Evolutionary conservation across 1,284 basidiomycete species (phyloP), one percentile per base, ranked within the genome.

Genomic region (Cystobasidium pallidum): DNA sequence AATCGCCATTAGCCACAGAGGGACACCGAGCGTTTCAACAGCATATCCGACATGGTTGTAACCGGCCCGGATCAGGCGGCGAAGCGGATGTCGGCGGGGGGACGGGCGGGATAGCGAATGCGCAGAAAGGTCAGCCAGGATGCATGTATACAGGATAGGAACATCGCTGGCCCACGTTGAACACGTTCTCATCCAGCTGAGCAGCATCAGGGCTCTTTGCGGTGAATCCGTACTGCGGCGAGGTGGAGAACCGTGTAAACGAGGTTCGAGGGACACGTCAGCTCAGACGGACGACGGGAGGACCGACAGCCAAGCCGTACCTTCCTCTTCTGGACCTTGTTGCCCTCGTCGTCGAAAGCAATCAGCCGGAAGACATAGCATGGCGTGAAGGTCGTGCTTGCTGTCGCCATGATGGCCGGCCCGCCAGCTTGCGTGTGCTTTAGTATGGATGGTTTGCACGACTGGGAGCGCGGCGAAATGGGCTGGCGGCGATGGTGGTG

Each of bases 321-420:
- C 68, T 71, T 71, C n/a, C 68, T 58, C 52, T 71, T 71, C 51
- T 51, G 57, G 8, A 63, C 39, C 52, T 71, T 71, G 52, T 55
- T 64, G 41, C 68, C 68, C n/a, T 71, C 15, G 24, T 15, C 45
- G 39, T 71, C 68, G 49, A 71, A 71, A 17, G 51, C 34, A 61
- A 71, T 55, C 45, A 71, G 68, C 36, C 68, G 63, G 68, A 71
- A 71, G 21, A 71, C 68, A 26, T 66, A 66, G 49, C 51, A 54
- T 30, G 64, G 64, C 43, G 62, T 34, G 51, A 32, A 36, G n/a
- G 34, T 65, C 2, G 7, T 49, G 17, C 21, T 43, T 17, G 39
- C 15, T 45, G 55, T 57, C 28, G 58, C 36, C 58, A 61, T 61
- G 4, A 4, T 61, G 19, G 54, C 28, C 15, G 3, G 15, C n/a